Evolutionary conservation across 345 rosid genomes (phyloP).

Genomic region (Salix suchowensis): DNA sequence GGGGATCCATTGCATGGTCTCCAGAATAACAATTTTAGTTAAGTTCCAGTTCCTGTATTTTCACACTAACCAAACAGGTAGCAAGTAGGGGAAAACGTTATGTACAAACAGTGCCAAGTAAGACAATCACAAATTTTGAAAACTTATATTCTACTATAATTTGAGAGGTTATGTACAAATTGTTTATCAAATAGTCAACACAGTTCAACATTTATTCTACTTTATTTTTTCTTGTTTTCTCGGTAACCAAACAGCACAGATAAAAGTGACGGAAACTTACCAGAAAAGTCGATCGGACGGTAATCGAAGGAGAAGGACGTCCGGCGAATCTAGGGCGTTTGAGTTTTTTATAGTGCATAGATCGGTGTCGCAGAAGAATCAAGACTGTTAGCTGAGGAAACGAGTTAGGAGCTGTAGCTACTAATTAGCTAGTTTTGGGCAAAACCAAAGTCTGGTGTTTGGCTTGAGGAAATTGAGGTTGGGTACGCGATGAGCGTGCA

Average conservation of each 20-base stretch:
- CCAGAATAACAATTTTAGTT: too few relatives aligned
- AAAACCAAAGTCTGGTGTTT: not conserved
- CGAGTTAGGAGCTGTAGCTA: not conserved
- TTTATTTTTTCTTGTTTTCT: not conserved
- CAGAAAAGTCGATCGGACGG: slow-evolving; percentile 1
- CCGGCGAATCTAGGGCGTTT: not conserved
- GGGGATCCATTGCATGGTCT: too few relatives aligned
- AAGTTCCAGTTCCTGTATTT: too few relatives aligned
- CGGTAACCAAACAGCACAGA: not conserved
- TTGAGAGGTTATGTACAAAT: too few relatives aligned
- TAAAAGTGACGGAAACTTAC: not conserved
- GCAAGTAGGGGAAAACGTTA: too few relatives aligned
- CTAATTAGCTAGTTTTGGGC: not conserved
- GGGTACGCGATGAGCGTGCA: not conserved
- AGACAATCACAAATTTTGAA: too few relatives aligned
- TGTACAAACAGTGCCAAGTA: too few relatives aligned
- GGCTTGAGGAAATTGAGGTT: not conserved
- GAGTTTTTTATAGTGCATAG: not conserved
- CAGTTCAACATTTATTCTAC: not conserved
- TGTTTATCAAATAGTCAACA: not conserved
- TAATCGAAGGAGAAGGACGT: not conserved
- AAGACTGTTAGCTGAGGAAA: not conserved
- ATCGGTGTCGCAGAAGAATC: not conserved
- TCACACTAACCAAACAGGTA: not conserved
- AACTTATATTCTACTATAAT: not conserved